phyloP scores from a whole-genome alignment of 106 monocot genomes.

The Allium fistulosum region DNA sequence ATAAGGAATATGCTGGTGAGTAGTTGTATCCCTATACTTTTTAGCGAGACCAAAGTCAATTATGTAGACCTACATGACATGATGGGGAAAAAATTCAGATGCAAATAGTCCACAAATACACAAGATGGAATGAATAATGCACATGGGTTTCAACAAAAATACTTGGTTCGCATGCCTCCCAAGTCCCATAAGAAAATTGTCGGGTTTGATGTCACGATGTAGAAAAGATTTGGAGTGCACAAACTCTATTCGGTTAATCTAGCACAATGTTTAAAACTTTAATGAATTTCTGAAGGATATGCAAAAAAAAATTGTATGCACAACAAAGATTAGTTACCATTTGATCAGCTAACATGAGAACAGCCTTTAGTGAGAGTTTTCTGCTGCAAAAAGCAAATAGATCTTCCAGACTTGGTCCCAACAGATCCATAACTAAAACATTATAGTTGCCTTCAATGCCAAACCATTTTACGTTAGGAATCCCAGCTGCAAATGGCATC shows the following conservation, averaged over 20 bases:
- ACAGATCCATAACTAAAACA: constrained; percentile 49
- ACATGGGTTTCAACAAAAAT: not conserved
- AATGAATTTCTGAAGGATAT: not conserved
- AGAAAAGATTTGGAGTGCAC: constrained; percentile 61
- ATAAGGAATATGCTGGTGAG: constrained; percentile 64
- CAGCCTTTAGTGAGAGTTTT: constrained; percentile 43
- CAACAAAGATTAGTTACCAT: constrained; percentile 17
- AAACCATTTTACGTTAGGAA: constrained; percentile 44
- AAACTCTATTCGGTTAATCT: constrained; percentile 46
- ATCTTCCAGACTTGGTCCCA: constrained; percentile 60
- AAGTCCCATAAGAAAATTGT: constrained; percentile 79
- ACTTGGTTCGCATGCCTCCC: constrained; percentile 69
- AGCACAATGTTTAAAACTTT: not conserved
- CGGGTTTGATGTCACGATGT: constrained; percentile 71
- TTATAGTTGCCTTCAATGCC: constrained; percentile 48
- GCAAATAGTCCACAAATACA: too few species aligned
- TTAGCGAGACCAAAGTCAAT: constrained; percentile 77
- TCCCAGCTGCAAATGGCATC: constrained; percentile 29
- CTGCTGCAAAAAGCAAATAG: constrained; percentile 39
- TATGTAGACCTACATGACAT: constrained; percentile 36
- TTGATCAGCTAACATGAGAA: constrained; percentile 53
- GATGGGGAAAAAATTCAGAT: too few species aligned
- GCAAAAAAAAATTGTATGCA: not conserved
- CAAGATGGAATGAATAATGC: too few species aligned
- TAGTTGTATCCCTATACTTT: constrained; percentile 53